Conservation (phyloP, 2,329 filamentous ascomycete genomes). For the Botrytis tulipae region DNA sequence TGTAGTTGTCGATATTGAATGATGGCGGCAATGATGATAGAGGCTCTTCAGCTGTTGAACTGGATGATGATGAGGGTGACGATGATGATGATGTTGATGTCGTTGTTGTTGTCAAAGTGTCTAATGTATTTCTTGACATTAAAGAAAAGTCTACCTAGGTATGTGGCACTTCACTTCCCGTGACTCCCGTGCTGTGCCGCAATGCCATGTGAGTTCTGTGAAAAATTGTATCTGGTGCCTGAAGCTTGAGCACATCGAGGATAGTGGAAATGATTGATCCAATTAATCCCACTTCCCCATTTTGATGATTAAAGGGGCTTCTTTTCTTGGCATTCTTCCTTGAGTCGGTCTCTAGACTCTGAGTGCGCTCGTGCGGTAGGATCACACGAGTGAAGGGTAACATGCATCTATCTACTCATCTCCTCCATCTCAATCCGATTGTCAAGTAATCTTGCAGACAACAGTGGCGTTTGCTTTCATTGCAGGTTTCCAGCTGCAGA, state of each 20-base stretch:
- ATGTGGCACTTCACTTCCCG: neutral
- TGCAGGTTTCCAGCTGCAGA: neutral
- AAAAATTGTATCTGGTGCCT: slow-evolving; percentile 6
- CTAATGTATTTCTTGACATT: neutral
- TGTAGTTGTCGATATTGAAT: neutral
- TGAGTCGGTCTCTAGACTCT: neutral
- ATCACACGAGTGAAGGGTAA: neutral
- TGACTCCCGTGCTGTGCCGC: neutral
- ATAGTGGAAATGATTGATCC: neutral
- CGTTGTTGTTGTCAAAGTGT: too few relatives aligned
- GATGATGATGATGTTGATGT: too few relatives aligned
- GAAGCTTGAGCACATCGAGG: neutral
- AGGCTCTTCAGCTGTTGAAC: neutral
- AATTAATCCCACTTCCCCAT: neutral
- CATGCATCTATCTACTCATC: neutral
- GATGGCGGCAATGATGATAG: neutral
- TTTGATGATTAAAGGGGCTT: neutral
- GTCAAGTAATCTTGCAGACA: neutral
- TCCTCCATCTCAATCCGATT: neutral
- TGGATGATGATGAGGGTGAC: neutral
- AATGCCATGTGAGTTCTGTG: neutral
- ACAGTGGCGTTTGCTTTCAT: neutral
- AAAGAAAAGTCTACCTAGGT: neutral
- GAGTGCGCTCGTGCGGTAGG: neutral
- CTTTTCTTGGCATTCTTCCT: neutral